phyloP scores from a whole-genome alignment of 768 basidiomycete genomes.

The Favolaschia claudopus region DNA sequence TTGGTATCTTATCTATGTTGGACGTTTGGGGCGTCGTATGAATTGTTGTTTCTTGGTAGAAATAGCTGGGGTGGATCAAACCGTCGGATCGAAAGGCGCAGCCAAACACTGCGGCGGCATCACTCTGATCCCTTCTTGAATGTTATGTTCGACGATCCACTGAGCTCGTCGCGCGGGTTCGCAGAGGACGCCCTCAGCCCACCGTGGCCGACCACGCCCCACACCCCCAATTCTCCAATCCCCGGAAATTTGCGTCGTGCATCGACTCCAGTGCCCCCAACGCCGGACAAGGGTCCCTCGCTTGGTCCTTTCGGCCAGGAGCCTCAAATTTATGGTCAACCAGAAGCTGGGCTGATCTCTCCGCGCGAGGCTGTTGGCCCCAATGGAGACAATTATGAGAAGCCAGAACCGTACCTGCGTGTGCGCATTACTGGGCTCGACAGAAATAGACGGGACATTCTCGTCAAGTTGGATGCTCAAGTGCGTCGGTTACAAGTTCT shows the following conservation, averaged over 20 bases:
- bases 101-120: slow-evolving; percentile 1
- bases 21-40: neutral
- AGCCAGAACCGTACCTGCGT: slow-evolving; percentile 82
- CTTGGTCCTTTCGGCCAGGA: slow-evolving; percentile 77
- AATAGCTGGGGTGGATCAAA: too few species aligned
- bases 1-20: slow-evolving; percentile 1
- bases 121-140: neutral
- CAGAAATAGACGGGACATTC: slow-evolving; percentile 92
- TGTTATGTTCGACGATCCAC: slow-evolving; percentile 73
- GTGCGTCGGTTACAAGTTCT: slow-evolving; percentile 51
- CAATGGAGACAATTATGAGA: slow-evolving; percentile 79
- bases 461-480: slow-evolving; percentile 95
- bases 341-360: slow-evolving; percentile 83
- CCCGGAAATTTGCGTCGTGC: slow-evolving; percentile 71
- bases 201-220: slow-evolving; percentile 86
- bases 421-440: slow-evolving; percentile 92
- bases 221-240: slow-evolving; percentile 72
- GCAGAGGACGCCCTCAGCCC: slow-evolving; percentile 57
- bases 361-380: slow-evolving; percentile 69
- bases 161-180: slow-evolving; percentile 64
- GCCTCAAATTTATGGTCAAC: slow-evolving; percentile 88
- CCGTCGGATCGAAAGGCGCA: neutral
- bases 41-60: too few species aligned
- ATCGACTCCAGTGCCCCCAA: slow-evolving; percentile 56
- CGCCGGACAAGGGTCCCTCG: slow-evolving; percentile 59